Base-by-base conservation (phyloP, 2,329 filamentous ascomycete species). In the Calonectria crousiana region DNA sequence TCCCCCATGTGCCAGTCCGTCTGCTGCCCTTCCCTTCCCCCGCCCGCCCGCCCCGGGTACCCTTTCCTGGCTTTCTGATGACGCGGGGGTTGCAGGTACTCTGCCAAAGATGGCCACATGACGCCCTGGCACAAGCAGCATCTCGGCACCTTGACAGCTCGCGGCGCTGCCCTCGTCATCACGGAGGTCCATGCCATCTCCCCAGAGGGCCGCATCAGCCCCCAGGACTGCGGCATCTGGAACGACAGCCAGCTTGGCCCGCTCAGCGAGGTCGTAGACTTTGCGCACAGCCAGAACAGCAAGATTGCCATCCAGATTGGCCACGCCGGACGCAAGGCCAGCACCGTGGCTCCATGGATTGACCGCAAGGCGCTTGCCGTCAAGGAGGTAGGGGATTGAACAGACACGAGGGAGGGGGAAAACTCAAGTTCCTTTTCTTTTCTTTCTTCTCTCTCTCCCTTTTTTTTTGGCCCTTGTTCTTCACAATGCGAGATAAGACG, bases 181-280 rank as follows among this genome's bases (percentile, higher is more conserved):
- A 87, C 94, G 20, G 94, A 95, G 84, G 93, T 93, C 3, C 94
- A 93, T 0, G 87, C 91, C 2, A 92, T 95, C 0, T 86, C 89
- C 1, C 84, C 93, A 0, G 89, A 93, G 76, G 94, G 94, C 13
- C 89, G 94, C 28, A 95, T 95, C 83, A 94, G 93, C 0, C 94
- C 93, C 0, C 87, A 94, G 78, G 92, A 94, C 78, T 82, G 84
- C 14, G 93, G 94, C 0, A 82, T 95, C 3, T 95, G 93, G 93
- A 88, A 92, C 73, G 94, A 95, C 81, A 89, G 88, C 1, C 94
- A 95, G 77, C 91, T 93, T 70, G 92, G 87, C 73, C 88, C 88
- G 0, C 83, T 93, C 58, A 88, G 86, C 75, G 86, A 87, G 36
- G 87, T 93, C 11, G 89, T 92, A 2, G 92, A 94, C 56, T 95